Evolutionary conservation across 768 basidiomycete genomes (phyloP), one percentile per base, ranked within the genome.

Genomic region (Pulveroboletus sp.): DNA sequence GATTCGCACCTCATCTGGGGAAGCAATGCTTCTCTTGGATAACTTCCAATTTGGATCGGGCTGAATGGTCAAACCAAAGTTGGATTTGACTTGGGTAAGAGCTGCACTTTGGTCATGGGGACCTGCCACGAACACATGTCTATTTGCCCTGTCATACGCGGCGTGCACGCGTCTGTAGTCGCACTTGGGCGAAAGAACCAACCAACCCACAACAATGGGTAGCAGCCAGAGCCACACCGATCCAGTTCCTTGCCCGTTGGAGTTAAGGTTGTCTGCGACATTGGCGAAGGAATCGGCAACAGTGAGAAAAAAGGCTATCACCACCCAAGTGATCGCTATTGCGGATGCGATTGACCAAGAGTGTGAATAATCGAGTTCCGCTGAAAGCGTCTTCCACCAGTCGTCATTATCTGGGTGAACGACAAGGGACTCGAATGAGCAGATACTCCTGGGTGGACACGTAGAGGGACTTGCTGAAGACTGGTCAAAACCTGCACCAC

Each of bases 201-300:
- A 55, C 70, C 74, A 76, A 5, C 73, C 70, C 3, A 70, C 55
- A 10, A 74, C 68, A 5, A 76, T 53, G 0, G 75, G 67, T 8
- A 76, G 36, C 17, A 76, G 63, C 73, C 74, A 77, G 7, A 76
- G 54, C 74, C 73, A 77, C 14, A 70, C 57, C 2, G 70, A 69
- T 3, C 70, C 73, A 7, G 71, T 69, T 18, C 65, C 70, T 45
- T 73, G 66, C 0, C 74, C 73, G 31, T 63, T 71, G 1, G 65
- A 60, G 27, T 67, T 58, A 3, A 73, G 55, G 15, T 58, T 35
- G 5, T 54, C 48, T 9, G 27, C 33, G 3, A 67, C 41, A 28
- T 42, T 57, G 26, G 50, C 52, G 39, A 57, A 46, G 15, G 58
- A 62, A 36, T 56, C 48, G 3, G 44, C 36, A 21, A 62, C 57